phyloP scores from a whole-genome alignment of 1,284 basidiomycete genomes.

The Phellinidium pouzarii region DNA sequence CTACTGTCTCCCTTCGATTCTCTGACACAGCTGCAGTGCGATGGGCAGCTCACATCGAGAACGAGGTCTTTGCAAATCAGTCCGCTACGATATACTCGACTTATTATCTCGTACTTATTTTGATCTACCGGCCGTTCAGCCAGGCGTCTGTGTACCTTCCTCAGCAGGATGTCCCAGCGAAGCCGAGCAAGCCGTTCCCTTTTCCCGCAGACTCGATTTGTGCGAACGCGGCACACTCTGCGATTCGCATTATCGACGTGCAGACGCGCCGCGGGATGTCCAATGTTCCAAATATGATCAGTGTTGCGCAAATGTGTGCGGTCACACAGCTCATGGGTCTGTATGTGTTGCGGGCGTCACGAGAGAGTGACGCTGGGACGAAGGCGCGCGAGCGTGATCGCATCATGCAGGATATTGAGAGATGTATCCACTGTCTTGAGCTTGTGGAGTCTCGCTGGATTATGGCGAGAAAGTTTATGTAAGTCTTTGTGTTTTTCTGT shows the following conservation, averaged over 20 bases:
- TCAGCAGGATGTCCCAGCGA: conserved; percentile 9
- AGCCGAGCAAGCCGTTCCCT: conserved; percentile 2
- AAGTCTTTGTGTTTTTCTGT: conserved; percentile 1
- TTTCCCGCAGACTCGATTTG: conserved; percentile 18
- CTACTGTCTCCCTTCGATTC: conserved; percentile 10
- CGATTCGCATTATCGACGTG: conserved; percentile 10
- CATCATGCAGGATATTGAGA: conserved; percentile 8
- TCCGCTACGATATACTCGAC: conserved; percentile 60
- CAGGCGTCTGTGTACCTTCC: conserved; percentile 9
- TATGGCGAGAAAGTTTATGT: conserved; percentile 18
- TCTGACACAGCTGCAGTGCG: conserved; percentile 37
- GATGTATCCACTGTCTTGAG: conserved; percentile 15
- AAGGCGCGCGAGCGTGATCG: conserved; percentile 8
- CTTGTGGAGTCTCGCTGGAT: conserved; percentile 13
- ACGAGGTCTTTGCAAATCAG: conserved; percentile 54
- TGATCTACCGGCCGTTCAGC: conserved; percentile 68
- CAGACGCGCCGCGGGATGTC: conserved; percentile 11
- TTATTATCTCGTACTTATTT: conserved; percentile 66
- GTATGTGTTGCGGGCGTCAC: neutral
- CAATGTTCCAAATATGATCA: conserved; percentile 14
- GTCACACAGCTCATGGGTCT: conserved; percentile 10
- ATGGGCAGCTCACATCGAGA: conserved; percentile 59
- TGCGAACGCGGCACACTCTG: conserved; percentile 13
- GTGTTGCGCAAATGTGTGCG: conserved; percentile 12
- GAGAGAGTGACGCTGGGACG: neutral